phyloP scores from a whole-genome alignment of 352 stramenopile genomes.

The Phytophthora capsici region DNA sequence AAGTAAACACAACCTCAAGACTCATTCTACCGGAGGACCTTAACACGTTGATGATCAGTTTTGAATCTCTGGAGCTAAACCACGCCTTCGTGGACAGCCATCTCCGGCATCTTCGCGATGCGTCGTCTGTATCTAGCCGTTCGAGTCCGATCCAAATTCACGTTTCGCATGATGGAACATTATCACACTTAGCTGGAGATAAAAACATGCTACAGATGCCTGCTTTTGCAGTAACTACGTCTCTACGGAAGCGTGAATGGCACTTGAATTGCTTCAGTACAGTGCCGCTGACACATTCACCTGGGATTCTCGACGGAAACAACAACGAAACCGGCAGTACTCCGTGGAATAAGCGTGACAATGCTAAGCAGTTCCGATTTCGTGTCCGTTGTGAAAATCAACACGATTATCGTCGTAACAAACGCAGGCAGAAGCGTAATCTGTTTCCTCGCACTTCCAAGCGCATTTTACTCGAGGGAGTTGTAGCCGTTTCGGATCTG shows the following conservation, averaged over 20 bases:
- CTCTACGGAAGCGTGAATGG: constrained; percentile 52
- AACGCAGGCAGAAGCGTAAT: constrained; percentile 12
- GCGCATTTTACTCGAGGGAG: constrained; percentile 23
- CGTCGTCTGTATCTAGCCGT: constrained; percentile 51
- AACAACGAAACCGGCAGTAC: neutral
- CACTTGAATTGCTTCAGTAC: constrained; percentile 49
- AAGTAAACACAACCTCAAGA: neutral
- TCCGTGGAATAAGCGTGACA: neutral
- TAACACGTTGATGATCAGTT: constrained; percentile 44
- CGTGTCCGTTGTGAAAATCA: constrained; percentile 34
- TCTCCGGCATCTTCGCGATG: constrained; percentile 56
- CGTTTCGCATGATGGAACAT: constrained; percentile 47
- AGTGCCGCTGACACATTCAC: constrained; percentile 20
- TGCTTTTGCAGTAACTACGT: constrained; percentile 56
- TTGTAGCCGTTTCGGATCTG: constrained; percentile 10
- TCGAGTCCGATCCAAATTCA: constrained; percentile 59
- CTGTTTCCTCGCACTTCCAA: constrained; percentile 4
- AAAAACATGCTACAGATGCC: neutral
- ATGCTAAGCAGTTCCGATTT: constrained; percentile 27
- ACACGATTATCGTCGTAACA: constrained; percentile 15
- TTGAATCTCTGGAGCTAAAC: constrained; percentile 55
- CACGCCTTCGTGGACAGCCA: constrained; percentile 38
- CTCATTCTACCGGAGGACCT: neutral
- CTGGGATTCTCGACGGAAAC: neutral
- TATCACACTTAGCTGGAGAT: neutral